Percentiles rank a stretch among this genome's conserved stretches.
These are phyloP conservation scores for Mortierella sp. DNA, from an alignment of 371 early-diverging fungal species.

Conservation along the genomic window DNA sequence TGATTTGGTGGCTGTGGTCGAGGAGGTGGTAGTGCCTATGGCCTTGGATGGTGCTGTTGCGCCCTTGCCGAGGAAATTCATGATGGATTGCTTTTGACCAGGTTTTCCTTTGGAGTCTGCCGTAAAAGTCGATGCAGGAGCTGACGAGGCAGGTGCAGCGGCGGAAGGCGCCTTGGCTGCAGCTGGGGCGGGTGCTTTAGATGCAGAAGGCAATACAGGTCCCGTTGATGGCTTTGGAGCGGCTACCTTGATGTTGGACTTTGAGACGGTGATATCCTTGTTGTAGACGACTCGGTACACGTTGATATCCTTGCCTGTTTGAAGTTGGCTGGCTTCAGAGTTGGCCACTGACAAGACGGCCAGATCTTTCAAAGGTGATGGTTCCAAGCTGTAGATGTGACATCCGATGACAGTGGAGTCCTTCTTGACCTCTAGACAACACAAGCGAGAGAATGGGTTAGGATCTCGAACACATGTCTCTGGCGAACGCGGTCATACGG, in stretches of 20 bases:
- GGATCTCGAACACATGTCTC: no score
- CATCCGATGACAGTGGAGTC: constrained; percentile 28
- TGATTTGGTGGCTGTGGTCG: constrained; percentile 2
- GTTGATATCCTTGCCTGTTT: constrained; percentile 48
- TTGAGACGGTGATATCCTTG: constrained; percentile 15
- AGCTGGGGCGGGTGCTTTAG: constrained; percentile 4
- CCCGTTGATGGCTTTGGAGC: neutral
- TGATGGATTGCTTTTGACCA: constrained; percentile 28
- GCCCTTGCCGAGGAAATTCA: constrained; percentile 47
- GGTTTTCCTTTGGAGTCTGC: constrained; percentile 11
- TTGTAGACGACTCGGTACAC: constrained; percentile 29
- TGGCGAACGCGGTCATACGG: no score
- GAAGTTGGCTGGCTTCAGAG: constrained; percentile 35
- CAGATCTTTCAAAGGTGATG: constrained; percentile 38
- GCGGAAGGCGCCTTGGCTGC: neutral
- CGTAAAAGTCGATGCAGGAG: neutral
- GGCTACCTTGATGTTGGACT: constrained; percentile 7
- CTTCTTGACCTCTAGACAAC: constrained; percentile 15
- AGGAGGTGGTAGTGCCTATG: neutral
- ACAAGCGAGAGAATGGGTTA: neutral
- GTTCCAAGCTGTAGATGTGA: constrained; percentile 50
- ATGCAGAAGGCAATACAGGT: constrained; percentile 3
- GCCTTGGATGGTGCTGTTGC: constrained; percentile 20
- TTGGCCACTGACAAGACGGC: constrained; percentile 34
- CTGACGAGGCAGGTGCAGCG: constrained; percentile 3